These are phyloP conservation scores for Tuber indicum DNA, from an alignment of 495 filamentous ascomycete species.

Conservation along the genomic window DNA sequence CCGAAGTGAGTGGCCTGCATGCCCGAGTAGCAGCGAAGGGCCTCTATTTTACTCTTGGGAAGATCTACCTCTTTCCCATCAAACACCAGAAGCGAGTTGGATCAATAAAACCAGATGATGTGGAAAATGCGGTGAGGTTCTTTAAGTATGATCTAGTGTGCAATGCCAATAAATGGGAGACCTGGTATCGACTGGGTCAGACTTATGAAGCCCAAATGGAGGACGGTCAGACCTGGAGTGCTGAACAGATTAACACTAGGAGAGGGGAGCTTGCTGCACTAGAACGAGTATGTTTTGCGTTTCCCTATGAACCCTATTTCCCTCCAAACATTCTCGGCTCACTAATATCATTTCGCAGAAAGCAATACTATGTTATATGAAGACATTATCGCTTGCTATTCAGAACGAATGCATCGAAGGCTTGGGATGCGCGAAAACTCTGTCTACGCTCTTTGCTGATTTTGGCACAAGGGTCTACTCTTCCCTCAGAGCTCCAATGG, in stretches of 20 bases:
- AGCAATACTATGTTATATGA: conserved; percentile 87
- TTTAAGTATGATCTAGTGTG: conserved; percentile 82
- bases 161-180: conserved; percentile 79
- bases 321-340: not conserved
- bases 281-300: conserved; percentile 51
- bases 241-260: conserved; percentile 89
- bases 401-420: conserved; percentile 52
- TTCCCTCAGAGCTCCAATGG: conserved; percentile 82
- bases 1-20: conserved; percentile 49
- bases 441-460: conserved; percentile 79
- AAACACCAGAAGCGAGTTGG: conserved; percentile 73
- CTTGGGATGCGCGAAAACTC: conserved; percentile 54
- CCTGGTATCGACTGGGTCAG: conserved; percentile 91
- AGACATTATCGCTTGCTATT: conserved; percentile 72
- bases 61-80: conserved; percentile 81
- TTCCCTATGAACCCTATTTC: not conserved
- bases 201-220: conserved; percentile 87
- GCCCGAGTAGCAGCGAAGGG: conserved; percentile 67
- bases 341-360: conserved; percentile 33
- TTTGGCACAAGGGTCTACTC: conserved; percentile 87
- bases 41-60: conserved; percentile 87
- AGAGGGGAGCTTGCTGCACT: conserved; percentile 63
- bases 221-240: conserved; percentile 86
- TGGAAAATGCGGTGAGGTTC: conserved; percentile 74
- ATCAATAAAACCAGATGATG: conserved; percentile 71